These are phyloP conservation scores for Striga hermonthica DNA, from an alignment of 305 asterid genomes.

Conservation along the genomic window DNA sequence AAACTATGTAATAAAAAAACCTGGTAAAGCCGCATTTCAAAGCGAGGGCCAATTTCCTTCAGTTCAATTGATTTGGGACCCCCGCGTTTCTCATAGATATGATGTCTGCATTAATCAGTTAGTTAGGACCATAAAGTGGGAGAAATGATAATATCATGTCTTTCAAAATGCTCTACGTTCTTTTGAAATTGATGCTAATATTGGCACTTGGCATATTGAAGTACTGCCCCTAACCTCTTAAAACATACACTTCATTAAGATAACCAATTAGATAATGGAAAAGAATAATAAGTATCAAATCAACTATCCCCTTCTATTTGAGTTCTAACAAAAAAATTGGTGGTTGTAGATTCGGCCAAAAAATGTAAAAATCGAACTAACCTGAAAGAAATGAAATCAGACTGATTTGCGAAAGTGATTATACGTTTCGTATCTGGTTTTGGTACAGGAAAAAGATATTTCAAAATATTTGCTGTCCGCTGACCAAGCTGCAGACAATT, in stretches of 20 bases:
- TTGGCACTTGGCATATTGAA: neutral
- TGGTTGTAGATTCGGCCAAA: conserved; percentile 17
- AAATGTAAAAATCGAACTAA: conserved; percentile 29
- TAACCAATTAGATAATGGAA: neutral
- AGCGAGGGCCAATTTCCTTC: conserved; percentile 93
- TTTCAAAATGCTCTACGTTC: too few relatives aligned
- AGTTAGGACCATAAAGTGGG: neutral
- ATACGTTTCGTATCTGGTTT: conserved; percentile 89
- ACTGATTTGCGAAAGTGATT: conserved; percentile 71
- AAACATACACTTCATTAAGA: neutral
- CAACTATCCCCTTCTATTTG: neutral
- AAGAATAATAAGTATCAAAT: neutral
- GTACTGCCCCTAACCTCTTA: neutral
- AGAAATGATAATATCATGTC: too few relatives aligned
- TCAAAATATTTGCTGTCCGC: conserved; percentile 79
- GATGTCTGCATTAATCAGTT: conserved; percentile 59
- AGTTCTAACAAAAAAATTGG: conserved; percentile 2
- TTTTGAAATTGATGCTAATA: too few relatives aligned
- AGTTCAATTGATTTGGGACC: conserved; percentile 86
- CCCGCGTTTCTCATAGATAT: conserved; percentile 59
- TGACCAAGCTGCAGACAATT: conserved; percentile 64
- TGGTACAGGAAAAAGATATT: conserved; percentile 87
- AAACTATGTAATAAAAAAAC: conserved; percentile 31
- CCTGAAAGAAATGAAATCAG: conserved; percentile 89
- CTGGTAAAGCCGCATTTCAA: conserved; percentile 82